Conservation (phyloP, 441 rosid genomes). For the Hura crepitans region DNA sequence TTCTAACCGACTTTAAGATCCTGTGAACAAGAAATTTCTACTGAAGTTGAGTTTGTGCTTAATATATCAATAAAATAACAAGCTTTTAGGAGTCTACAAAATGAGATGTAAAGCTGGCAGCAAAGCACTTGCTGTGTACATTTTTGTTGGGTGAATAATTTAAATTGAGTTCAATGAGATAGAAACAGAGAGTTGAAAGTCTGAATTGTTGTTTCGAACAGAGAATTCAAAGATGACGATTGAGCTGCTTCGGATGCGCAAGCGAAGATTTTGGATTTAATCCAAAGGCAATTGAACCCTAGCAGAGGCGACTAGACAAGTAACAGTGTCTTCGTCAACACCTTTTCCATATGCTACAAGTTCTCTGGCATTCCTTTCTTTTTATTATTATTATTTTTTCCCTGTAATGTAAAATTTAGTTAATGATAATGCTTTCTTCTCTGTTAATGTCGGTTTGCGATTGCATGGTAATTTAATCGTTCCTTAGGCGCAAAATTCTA, state of each 20-base stretch:
- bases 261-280: conserved; percentile 23
- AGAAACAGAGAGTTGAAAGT: background rate
- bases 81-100: too few relatives aligned
- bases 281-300: conserved; percentile 3
- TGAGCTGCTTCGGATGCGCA: conserved; percentile 29
- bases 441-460: background rate
- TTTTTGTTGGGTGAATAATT: background rate
- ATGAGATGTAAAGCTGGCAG: background rate
- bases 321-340: too few relatives aligned
- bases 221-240: conserved; percentile 96
- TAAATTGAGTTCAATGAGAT: background rate
- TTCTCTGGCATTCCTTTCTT: background rate
- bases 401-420: background rate
- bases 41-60: background rate
- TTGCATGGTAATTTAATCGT: background rate
- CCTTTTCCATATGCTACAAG: background rate
- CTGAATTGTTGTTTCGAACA: conserved; percentile 29
- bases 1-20: background rate
- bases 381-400: too few relatives aligned
- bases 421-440: background rate
- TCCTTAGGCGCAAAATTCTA: background rate
- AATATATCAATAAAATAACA: background rate
- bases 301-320: background rate
- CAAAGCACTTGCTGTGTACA: background rate
- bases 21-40: background rate